Evolutionary conservation across 1,284 basidiomycete species (phyloP), one percentile per base, ranked within the genome.

Genomic region (Microbotryomycetes sp.): DNA sequence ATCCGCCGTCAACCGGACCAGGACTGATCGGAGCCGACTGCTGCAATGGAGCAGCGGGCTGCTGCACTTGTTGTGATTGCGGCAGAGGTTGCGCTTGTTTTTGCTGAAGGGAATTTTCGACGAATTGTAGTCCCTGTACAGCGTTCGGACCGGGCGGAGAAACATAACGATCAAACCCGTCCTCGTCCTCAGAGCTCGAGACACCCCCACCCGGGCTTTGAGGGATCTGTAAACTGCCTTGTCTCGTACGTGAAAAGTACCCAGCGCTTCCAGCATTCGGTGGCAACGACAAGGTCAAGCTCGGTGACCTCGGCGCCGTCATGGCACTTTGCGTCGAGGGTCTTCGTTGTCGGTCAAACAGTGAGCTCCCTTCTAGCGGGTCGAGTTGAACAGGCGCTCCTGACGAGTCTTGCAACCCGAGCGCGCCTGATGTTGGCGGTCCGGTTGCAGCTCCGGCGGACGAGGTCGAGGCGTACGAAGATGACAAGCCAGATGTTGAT

Each of bases 161-260:
- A 41, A 41, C 64, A 31, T 64, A 61, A 2, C 45, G 30, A 5
- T 64, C 63, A 30, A 61, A 61, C 1, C 60, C 62, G 31, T 70
- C 72, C 26, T 73, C 72, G 26, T 73, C 72, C 18, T 71, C 70
- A 4, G 68, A 69, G 21, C 63, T 65, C 24, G 65, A 4, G 84
- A 87, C 13, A 85, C 87, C 3, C 85, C 86, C 62, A 85, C 61
- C 13, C 59, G 65, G 18, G 64, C 62, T 16, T 66, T 65, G 16
- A 69, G 69, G 27, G 62, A 65, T 41, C 4, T 60, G 24, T 52
- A 24, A 52, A 52, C 26, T 13, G 28, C 26, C 24, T 52, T 16
- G 50, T 27, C 18, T 41, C 18, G 9, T 9, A 41, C 18, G 9
- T 18, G 9, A 11, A 9, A 41, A 11, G 9, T 41, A 11, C 9